Evolutionary conservation across 202 grass and related monocot genomes (phyloP), one percentile per base, ranked within the genome.

Genomic region (Saccharum hybrid): DNA sequence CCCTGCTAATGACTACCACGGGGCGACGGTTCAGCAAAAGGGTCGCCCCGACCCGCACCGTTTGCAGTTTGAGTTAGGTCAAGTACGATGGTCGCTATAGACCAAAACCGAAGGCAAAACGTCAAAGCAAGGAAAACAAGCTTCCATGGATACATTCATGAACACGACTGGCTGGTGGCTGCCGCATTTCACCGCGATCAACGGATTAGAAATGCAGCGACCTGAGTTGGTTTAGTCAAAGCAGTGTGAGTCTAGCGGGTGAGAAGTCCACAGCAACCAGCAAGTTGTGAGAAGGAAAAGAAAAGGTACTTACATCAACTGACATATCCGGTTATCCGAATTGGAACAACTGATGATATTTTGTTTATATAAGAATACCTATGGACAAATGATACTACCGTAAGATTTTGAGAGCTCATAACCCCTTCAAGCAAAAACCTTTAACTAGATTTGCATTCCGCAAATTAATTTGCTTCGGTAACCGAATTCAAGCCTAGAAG

Each of bases 1-100:
- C 26, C 26, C 26, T 28, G 26, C 26, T 28, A 28, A 28, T 28
- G 26, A 28, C 26, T 28, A 28, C 26, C 26, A 28, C 26, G 26
- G 26, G 26, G 26, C 26, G 26, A 28, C 26, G 26, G 1, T 28
- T 28, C 26, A 28, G 26, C 26, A 28, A 28, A 28, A 28, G 26
- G 26, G 26, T 28, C 26, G 26, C 26, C 26, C 26, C 26, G 26
- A 28, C 26, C 26, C 26, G 26, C 26, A 28, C 26, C 26, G 26
- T 28, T 28, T 28, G 26, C 26, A 28, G 26, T 28, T 28, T 28
- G 26, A 28, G 26, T 28, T 28, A 28, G 26, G 64, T 76, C 77
- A 77, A 77, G 34, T 60, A 72, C 13, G 45, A 49, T 73, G 66
- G 78, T 82, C 82, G 77, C 64, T 30, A 39, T 71, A 9, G n/a